These are phyloP conservation scores for Trapa bicornis DNA, from an alignment of 345 rosid genomes.

Conservation along the genomic window DNA sequence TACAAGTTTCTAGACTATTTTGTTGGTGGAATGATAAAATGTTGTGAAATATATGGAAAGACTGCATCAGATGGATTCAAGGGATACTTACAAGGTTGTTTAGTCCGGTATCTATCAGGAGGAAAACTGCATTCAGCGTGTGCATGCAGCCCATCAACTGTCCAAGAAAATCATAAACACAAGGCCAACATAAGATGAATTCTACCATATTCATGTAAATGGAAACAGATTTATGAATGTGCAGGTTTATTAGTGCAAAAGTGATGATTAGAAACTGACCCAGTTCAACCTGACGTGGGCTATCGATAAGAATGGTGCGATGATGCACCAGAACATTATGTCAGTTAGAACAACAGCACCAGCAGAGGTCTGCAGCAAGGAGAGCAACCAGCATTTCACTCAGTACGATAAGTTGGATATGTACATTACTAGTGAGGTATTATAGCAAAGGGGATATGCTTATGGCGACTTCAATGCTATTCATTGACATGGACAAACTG, in stretches of 20 bases:
- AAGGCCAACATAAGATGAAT: not conserved
- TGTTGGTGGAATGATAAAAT: too few species aligned
- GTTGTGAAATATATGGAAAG: too few species aligned
- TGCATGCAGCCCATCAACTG: slow-evolving; percentile 90
- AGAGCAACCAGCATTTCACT: not conserved
- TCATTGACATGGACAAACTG: too few species aligned
- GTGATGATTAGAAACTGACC: slow-evolving; percentile 25
- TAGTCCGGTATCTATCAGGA: slow-evolving; percentile 51
- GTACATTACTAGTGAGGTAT: too few species aligned
- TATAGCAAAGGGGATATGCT: too few species aligned
- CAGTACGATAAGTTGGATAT: not conserved
- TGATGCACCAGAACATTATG: slow-evolving; percentile 54
- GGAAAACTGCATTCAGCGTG: slow-evolving; percentile 44
- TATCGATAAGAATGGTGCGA: slow-evolving; percentile 57
- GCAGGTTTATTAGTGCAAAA: not conserved
- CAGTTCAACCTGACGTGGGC: slow-evolving; percentile 43
- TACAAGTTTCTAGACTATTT: too few species aligned
- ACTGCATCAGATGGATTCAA: not conserved
- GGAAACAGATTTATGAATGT: not conserved
- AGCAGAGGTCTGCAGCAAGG: slow-evolving; percentile 43
- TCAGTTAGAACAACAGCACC: slow-evolving; percentile 81
- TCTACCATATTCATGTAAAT: not conserved
- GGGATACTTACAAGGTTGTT: slow-evolving; percentile 55
- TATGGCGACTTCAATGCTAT: too few species aligned
- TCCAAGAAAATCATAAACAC: not conserved